A percentile compares a stretch with the other conserved stretches of the same genome.
Evolutionary conservation across 2,329 filamentous ascomycete genomes (phyloP).

Genomic region (Aspergillus melleus): DNA sequence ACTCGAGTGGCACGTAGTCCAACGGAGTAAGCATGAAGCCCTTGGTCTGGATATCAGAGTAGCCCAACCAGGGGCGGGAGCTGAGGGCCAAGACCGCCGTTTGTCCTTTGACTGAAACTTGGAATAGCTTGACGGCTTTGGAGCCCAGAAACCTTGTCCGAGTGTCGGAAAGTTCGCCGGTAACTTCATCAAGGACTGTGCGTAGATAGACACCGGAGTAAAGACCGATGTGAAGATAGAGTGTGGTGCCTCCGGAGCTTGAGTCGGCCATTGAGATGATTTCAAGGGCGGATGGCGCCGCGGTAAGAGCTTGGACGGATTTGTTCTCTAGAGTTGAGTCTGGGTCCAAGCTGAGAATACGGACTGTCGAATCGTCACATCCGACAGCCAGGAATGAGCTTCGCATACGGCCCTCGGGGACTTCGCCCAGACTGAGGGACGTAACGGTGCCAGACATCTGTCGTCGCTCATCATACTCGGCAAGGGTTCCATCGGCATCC

Average conservation of each 20-base stretch:
- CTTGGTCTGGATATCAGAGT: conserved; percentile 82
- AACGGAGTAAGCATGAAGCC: conserved; percentile 90
- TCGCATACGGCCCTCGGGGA: conserved; percentile 83
- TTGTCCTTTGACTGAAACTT: conserved; percentile 82
- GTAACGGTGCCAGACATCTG: conserved; percentile 96
- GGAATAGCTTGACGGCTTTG: conserved; percentile 84
- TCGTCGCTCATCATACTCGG: conserved; percentile 92
- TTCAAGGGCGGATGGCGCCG: conserved; percentile 80
- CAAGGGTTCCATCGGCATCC: conserved; percentile 84
- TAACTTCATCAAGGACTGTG: conserved; percentile 91
- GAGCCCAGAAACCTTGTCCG: conserved; percentile 91
- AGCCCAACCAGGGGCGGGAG: conserved; percentile 93
- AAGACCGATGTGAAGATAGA: conserved; percentile 94
- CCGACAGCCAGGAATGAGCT: conserved; percentile 95
- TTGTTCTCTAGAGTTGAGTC: conserved; percentile 90
- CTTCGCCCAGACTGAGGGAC: conserved; percentile 87
- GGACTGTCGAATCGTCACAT: conserved; percentile 93
- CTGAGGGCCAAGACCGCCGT: conserved; percentile 86
- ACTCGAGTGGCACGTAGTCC: conserved; percentile 84
- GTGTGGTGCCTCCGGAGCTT: conserved; percentile 79
- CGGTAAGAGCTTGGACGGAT: conserved; percentile 89
- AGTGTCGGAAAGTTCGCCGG: conserved; percentile 92
- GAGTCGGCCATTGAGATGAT: conserved; percentile 98
- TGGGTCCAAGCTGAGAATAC: conserved; percentile 84
- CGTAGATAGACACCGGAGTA: conserved; percentile 94